Evolutionary conservation across 805 yeast genomes (phyloP).

Genomic region (Zygosaccharomyces pseudorouxii): DNA sequence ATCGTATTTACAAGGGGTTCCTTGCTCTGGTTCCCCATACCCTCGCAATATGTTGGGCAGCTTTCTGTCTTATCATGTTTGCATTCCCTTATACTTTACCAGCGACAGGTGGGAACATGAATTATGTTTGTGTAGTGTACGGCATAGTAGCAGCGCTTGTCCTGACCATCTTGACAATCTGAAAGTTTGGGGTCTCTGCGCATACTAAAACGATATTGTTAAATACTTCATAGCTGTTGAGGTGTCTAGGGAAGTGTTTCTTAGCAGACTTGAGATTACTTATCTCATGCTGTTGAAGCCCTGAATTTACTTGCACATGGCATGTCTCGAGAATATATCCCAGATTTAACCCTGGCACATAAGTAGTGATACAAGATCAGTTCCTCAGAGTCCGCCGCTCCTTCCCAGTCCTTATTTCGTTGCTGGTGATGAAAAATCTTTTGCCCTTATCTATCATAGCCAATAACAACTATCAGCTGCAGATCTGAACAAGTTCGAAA

Average conservation of each 20-base stretch:
- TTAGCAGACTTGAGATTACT: neutral
- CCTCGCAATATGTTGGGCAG: constrained; percentile 45
- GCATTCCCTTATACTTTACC: constrained; percentile 53
- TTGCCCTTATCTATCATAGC: neutral
- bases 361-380: neutral
- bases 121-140: constrained; percentile 47
- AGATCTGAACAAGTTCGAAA: neutral
- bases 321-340: neutral
- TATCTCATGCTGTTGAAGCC: neutral
- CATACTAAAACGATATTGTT: neutral
- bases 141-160: constrained; percentile 22
- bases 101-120: constrained; percentile 48
- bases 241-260: neutral
- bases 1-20: neutral
- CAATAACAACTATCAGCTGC: neutral
- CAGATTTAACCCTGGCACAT: neutral
- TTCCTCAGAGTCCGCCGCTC: neutral
- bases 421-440: neutral
- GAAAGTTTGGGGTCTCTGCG: neutral
- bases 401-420: neutral
- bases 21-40: constrained; percentile 29
- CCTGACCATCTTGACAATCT: constrained; percentile 1
- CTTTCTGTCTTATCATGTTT: constrained; percentile 46
- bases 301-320: neutral
- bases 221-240: neutral